These are phyloP conservation scores for Fistulina hepatica DNA, from an alignment of 1,284 basidiomycete genomes.

Conservation along the genomic window DNA sequence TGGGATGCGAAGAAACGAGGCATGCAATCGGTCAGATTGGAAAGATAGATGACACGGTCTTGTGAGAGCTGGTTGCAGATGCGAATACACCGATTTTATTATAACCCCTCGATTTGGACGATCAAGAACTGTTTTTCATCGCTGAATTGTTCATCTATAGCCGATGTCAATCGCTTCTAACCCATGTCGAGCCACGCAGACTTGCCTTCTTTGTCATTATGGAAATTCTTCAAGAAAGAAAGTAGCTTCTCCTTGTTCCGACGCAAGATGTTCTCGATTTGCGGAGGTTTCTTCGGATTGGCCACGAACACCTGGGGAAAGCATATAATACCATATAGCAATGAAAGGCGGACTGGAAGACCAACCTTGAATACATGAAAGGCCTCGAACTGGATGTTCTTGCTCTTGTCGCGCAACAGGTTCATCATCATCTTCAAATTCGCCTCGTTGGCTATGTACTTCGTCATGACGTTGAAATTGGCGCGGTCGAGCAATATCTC, in stretches of 20 bases:
- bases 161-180: not conserved
- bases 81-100: too few species aligned
- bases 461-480: slow-evolving; percentile 97
- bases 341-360: slow-evolving; percentile 2
- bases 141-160: slow-evolving; percentile 85
- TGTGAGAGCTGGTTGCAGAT: too few species aligned
- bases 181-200: slow-evolving; percentile 8
- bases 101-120: slow-evolving; percentile 75
- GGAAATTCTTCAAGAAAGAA: slow-evolving; percentile 84
- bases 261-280: slow-evolving; percentile 85
- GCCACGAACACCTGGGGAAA: slow-evolving; percentile 83
- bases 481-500: slow-evolving; percentile 96
- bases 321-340: slow-evolving; percentile 2
- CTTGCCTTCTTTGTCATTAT: slow-evolving; percentile 94
- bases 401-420: slow-evolving; percentile 90
- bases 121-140: slow-evolving; percentile 97
- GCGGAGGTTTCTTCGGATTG: slow-evolving; percentile 96
- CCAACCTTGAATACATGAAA: slow-evolving; percentile 99
- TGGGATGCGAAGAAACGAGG: too few species aligned
- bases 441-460: slow-evolving; percentile 86
- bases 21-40: too few species aligned
- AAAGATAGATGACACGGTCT: too few species aligned
- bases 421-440: slow-evolving; percentile 99
- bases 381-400: slow-evolving; percentile 99
- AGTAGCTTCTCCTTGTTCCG: slow-evolving; percentile 93